Percentiles rank a stretch among this genome's conserved stretches.
These are phyloP conservation scores for Thielaviopsis cerberus DNA, from an alignment of 2,329 filamentous ascomycete genomes.

Conservation along the genomic window DNA sequence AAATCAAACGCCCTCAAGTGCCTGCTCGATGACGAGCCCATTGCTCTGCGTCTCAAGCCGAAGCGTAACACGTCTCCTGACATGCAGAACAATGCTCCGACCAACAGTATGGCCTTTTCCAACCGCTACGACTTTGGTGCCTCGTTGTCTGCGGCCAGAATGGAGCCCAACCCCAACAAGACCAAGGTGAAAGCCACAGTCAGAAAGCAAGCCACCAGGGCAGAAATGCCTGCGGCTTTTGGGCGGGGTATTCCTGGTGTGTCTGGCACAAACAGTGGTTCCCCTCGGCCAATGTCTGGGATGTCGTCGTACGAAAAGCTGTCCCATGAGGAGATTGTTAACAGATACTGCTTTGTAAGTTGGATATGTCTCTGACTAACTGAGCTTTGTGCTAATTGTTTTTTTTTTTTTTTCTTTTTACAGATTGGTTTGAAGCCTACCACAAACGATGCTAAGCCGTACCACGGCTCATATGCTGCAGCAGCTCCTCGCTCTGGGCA, in stretches of 20 bases:
- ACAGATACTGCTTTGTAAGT: slow-evolving; percentile 99
- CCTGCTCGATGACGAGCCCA: slow-evolving; percentile 41
- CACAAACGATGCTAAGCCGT: too few relatives aligned
- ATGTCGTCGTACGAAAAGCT: slow-evolving; percentile 64
- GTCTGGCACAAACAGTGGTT: slow-evolving; percentile 18
- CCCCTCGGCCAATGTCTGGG: slow-evolving; percentile 41
- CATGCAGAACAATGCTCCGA: slow-evolving; percentile 5
- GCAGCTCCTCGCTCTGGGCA: slow-evolving; percentile 7
- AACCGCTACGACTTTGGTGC: slow-evolving; percentile 91
- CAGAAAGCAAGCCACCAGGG: slow-evolving; percentile 85
- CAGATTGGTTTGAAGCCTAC: slow-evolving; percentile 11
- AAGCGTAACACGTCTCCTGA: slow-evolving; percentile 31
- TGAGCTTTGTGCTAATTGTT: too few relatives aligned
- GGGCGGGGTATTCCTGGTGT: slow-evolving; percentile 9
- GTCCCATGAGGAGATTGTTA: slow-evolving; percentile 64
- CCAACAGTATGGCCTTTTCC: slow-evolving; percentile 42
- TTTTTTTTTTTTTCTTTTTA: slow-evolving; percentile 14
- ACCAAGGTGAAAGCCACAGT: slow-evolving; percentile 3
- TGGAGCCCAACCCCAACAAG: slow-evolving; percentile 20
- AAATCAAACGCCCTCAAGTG: slow-evolving; percentile 20
- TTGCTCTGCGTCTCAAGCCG: slow-evolving; percentile 50
- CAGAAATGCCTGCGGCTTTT: slow-evolving; percentile 1
- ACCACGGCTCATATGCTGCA: slow-evolving; percentile 2
- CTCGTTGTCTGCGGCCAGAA: slow-evolving; percentile 70
- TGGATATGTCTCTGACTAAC: slow-evolving; percentile 20